A percentile compares a stretch with the other conserved stretches of the same genome.
Evolutionary conservation across 331 rosid genomes (phyloP).

Genomic region (Cydonia oblonga): DNA sequence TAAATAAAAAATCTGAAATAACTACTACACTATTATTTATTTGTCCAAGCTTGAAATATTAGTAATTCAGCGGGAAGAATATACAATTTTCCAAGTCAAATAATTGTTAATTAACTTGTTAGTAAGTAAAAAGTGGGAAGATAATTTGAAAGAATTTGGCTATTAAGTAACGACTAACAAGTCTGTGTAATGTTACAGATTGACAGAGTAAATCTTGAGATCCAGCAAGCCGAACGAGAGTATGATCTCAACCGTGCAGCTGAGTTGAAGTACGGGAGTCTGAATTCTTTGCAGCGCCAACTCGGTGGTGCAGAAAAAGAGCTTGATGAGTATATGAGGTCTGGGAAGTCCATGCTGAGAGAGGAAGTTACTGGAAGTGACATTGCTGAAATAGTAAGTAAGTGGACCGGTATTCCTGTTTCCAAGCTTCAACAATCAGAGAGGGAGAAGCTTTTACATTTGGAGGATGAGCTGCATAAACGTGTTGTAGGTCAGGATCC

Average conservation of each 20-base stretch:
- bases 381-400: slow-evolving; percentile 94
- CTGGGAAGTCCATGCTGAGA: slow-evolving; percentile 96
- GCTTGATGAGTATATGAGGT: slow-evolving; percentile 72
- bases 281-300: slow-evolving; percentile 83
- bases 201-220: slow-evolving; percentile 89
- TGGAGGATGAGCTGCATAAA: slow-evolving; percentile 92
- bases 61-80: too few species aligned
- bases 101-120: not conserved
- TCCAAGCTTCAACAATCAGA: slow-evolving; percentile 95
- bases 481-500: slow-evolving; percentile 99
- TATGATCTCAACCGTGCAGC: slow-evolving; percentile 97
- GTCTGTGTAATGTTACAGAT: slow-evolving; percentile 37
- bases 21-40: too few species aligned
- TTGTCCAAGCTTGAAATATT: too few species aligned
- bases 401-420: slow-evolving; percentile 97
- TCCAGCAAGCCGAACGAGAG: slow-evolving; percentile 94
- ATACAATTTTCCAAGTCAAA: too few species aligned
- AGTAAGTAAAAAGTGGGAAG: not conserved
- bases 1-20: too few species aligned
- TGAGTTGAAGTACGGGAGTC: slow-evolving; percentile 88
- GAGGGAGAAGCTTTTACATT: slow-evolving; percentile 69
- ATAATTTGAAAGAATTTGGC: not conserved
- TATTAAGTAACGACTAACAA: not conserved
- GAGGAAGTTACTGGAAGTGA: slow-evolving; percentile 87
- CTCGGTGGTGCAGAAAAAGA: slow-evolving; percentile 73